These are phyloP conservation scores for Marasmius oreades DNA, from an alignment of 1,284 basidiomycete genomes.

Conservation along the genomic window DNA sequence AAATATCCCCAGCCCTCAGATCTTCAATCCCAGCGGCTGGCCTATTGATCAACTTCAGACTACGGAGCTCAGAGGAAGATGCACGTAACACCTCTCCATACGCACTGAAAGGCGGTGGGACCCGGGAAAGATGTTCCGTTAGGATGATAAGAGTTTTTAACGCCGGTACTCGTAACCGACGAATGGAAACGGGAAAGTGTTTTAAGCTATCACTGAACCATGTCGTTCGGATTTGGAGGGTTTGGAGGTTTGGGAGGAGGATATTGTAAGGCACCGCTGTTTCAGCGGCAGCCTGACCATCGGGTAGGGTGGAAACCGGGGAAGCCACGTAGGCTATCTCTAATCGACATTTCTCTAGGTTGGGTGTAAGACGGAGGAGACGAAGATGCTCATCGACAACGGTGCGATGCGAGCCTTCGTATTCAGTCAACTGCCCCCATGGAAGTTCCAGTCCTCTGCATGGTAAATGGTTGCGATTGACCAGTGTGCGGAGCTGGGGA, in stretches of 20 bases:
- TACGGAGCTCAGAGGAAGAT: neutral
- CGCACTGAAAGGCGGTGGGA: neutral
- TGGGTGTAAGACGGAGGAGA: neutral
- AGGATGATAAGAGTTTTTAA: neutral
- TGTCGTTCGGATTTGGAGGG: no score
- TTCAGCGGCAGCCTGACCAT: no score
- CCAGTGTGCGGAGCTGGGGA: neutral
- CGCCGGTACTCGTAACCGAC: neutral
- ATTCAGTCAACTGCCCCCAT: neutral
- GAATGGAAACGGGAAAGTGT: neutral
- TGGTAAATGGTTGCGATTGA: neutral
- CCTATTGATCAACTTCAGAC: neutral
- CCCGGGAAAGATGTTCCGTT: neutral
- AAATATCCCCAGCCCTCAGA: neutral
- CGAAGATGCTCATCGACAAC: neutral
- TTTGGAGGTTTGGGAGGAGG: no score
- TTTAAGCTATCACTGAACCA: no score
- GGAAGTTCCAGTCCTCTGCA: neutral
- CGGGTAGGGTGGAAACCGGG: neutral
- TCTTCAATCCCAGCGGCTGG: neutral
- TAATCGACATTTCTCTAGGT: neutral
- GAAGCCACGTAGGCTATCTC: neutral
- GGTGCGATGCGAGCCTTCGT: neutral
- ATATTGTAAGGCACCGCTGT: neutral
- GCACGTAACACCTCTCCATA: neutral